These are phyloP conservation scores for Gaeumannomyces sp. DNA, from an alignment of 2,329 filamentous ascomycete species.

Conservation along the genomic window DNA sequence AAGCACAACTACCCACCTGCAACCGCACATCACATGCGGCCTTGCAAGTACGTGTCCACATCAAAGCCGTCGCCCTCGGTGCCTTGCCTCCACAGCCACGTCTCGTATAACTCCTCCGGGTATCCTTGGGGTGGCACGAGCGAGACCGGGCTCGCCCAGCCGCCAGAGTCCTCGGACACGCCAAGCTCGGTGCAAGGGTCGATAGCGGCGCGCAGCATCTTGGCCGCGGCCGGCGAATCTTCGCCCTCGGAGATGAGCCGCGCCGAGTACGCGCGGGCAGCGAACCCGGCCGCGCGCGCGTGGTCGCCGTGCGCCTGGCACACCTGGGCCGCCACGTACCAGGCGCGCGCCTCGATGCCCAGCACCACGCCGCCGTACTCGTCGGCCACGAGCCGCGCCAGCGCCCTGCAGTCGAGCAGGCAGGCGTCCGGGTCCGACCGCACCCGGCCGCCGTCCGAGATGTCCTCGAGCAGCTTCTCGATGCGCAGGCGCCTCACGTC, in stretches of 20 bases:
- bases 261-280: background rate
- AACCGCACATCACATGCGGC: background rate
- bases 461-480: background rate
- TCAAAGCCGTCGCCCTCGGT: background rate
- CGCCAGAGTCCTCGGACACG: background rate
- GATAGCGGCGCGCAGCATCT: too few relatives aligned
- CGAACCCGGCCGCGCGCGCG: background rate
- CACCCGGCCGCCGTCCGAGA: background rate
- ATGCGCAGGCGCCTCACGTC: background rate
- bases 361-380: background rate
- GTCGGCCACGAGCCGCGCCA: background rate
- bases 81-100: background rate
- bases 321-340: background rate
- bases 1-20: too few relatives aligned
- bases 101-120: background rate
- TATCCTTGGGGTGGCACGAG: background rate
- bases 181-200: too few relatives aligned
- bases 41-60: background rate
- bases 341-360: background rate
- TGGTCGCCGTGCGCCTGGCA: constrained; percentile 4
- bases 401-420: constrained; percentile 1
- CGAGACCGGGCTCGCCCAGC: background rate
- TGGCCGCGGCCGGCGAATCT: background rate
- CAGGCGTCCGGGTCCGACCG: background rate
- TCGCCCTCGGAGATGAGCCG: background rate